Evolutionary conservation across 2,329 filamentous ascomycete species (phyloP).

Genomic region (Fusarium praegraminearum): DNA sequence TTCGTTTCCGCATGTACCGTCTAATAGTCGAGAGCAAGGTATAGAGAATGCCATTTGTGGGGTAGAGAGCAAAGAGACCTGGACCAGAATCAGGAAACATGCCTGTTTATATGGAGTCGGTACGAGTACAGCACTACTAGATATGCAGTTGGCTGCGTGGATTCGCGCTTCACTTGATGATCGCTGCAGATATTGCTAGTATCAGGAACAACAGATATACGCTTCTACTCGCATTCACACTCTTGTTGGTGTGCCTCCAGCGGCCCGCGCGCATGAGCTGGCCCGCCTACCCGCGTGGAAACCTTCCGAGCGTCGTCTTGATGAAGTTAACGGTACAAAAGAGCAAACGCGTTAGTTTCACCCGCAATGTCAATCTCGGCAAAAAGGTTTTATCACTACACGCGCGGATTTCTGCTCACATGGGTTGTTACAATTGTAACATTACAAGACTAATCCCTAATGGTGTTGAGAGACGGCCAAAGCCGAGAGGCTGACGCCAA

Average conservation of each 20-base stretch:
- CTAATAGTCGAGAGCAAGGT: constrained; percentile 13
- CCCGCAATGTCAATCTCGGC: constrained; percentile 30
- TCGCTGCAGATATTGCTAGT: constrained; percentile 32
- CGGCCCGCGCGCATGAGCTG: constrained; percentile 41
- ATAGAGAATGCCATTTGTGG: constrained; percentile 25
- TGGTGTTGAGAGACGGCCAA: constrained; percentile 19
- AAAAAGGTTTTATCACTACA: constrained; percentile 4
- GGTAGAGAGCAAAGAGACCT: constrained; percentile 25
- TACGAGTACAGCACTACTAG: constrained; percentile 24
- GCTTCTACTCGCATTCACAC: constrained; percentile 13
- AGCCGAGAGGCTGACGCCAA: constrained; percentile 13
- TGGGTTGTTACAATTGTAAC: constrained; percentile 1
- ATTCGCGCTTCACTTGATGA: constrained; percentile 13
- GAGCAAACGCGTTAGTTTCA: constrained; percentile 16
- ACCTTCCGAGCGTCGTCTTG: constrained; percentile 16
- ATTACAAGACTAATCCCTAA: constrained; percentile 1
- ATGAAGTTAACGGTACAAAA: constrained; percentile 13
- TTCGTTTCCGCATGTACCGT: constrained; percentile 30
- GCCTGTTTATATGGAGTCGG: constrained; percentile 29
- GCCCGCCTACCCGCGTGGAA: constrained; percentile 38
- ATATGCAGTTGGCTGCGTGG: constrained; percentile 32
- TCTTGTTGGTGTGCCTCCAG: constrained; percentile 41
- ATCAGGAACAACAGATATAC: constrained; percentile 39
- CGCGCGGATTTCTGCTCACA: constrained; percentile 29
- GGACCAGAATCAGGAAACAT: constrained; percentile 22